Evolutionary conservation across 768 basidiomycete species (phyloP).

Genomic region (Phylloporus sp.): DNA sequence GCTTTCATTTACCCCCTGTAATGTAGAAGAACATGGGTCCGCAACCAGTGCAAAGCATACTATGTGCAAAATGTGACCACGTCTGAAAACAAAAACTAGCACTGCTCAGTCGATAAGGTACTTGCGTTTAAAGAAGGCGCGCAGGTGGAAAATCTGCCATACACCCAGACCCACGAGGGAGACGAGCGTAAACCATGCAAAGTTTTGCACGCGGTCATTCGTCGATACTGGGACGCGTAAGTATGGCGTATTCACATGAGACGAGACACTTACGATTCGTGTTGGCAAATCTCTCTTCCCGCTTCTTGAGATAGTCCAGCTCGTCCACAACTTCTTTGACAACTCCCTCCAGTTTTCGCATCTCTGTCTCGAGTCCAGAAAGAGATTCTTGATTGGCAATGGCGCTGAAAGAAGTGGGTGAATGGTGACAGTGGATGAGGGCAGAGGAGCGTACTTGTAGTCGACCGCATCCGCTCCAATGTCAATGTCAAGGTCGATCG

Average conservation of each 20-base stretch:
- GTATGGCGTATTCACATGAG: not conserved
- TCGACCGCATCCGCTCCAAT: conserved; percentile 98
- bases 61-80: not conserved
- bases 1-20: not conserved
- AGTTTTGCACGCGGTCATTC: conserved; percentile 84
- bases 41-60: not conserved
- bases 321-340: conserved; percentile 95
- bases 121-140: conserved; percentile 94
- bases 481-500: conserved; percentile 92
- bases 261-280: conserved; percentile 73
- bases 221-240: conserved; percentile 65
- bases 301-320: conserved; percentile 80
- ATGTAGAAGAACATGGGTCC: conserved; percentile 9
- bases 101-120: conserved; percentile 75
- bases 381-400: conserved; percentile 98
- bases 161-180: conserved; percentile 75
- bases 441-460: conserved; percentile 75
- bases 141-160: conserved; percentile 94
- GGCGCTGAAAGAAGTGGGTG: conserved; percentile 49
- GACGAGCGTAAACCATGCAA: conserved; percentile 83
- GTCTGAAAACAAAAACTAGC: too few species aligned
- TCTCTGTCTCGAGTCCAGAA: conserved; percentile 93
- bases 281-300: conserved; percentile 82
- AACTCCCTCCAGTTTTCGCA: conserved; percentile 94
- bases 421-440: not conserved